Evolutionary conservation across 2,329 filamentous ascomycete genomes (phyloP), one percentile per base, ranked within the genome.

Genomic region (Trichoderma guizhouense): DNA sequence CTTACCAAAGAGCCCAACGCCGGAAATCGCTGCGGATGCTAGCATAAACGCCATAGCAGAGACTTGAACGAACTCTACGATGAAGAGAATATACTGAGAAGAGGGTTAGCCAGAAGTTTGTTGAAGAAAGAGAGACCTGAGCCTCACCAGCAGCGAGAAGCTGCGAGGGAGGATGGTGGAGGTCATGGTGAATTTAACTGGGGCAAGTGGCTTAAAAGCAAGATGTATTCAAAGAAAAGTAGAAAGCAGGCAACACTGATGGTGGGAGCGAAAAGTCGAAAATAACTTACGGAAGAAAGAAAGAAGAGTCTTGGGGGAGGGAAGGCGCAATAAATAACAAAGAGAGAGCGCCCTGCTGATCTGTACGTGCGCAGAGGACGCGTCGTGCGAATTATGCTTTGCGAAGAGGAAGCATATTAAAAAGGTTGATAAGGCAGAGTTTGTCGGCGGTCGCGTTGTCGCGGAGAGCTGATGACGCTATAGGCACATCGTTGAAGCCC

Each of bases 1-100:
- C 58, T 63, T 76, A 32, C 76, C 77, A 43, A 69, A 69, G 12
- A 32, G 28, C 26, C 78, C 72, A n/a, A 80, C 47, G 68, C 75
- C 76, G 43, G 77, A 73, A 28, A 80, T 64, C 36, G 76, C 77
- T 32, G 76, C 73, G 30, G 30, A 43, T 7, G 51, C 39, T 18
- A 69, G 53, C 53, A 64, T 65, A 47, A 66, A 47, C 5, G 57
- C 58, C 68, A 70, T 55, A 2, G 68, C 47, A 36, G 15, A 57
- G 2, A n/a, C 18, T 14, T 51, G 30, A 14, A 62, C 15, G 62
- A n/a, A 5, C 18, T 63, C 39, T 24, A 63, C 30, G n/a, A 51
- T 21, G 43, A 51, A 5, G 11, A 57, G 51, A 26, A 62, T 8
- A 55, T 3, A 30, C n/a, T 15, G 18, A 28, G 21, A 60, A 7